Evolutionary conservation across 2,329 filamentous ascomycete species (phyloP).

Genomic region (Fusarium phyllophilum): DNA sequence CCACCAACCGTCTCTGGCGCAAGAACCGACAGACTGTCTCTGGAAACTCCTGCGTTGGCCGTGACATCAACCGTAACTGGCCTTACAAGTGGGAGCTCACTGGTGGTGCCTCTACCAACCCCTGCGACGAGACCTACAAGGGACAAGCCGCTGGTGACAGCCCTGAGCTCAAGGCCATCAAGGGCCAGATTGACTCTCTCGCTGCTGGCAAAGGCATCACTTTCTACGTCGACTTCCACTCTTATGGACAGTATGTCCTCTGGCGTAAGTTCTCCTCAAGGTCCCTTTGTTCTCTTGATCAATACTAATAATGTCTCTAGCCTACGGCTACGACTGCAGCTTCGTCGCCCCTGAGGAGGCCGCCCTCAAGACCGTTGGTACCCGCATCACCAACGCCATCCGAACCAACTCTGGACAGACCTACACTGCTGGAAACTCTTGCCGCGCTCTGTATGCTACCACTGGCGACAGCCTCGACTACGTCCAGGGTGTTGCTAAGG

Average conservation of each 20-base stretch:
- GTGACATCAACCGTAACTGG: conserved; percentile 71
- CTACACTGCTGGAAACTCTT: conserved; percentile 60
- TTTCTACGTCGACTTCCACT: conserved; percentile 73
- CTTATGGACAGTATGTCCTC: conserved; percentile 70
- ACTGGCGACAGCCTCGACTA: conserved; percentile 59
- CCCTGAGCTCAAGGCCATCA: conserved; percentile 62
- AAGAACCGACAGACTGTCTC: conserved; percentile 63
- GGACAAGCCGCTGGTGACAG: conserved; percentile 56
- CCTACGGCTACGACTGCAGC: conserved; percentile 42
- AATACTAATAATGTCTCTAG: conserved; percentile 59
- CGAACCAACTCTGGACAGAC: conserved; percentile 11
- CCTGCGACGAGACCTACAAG: conserved; percentile 62
- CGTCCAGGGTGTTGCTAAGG: conserved; percentile 52
- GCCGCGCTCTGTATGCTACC: conserved; percentile 69
- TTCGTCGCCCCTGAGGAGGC: conserved; percentile 25
- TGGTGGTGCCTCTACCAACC: conserved; percentile 62
- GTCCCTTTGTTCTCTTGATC: conserved; percentile 42
- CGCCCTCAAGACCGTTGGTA: conserved; percentile 18
- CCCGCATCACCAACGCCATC: conserved; percentile 19
- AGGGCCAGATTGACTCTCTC: conserved; percentile 43
- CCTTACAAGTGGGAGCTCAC: conserved; percentile 61
- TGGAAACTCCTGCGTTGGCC: conserved; percentile 58
- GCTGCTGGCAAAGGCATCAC: conserved; percentile 57
- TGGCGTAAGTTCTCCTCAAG: conserved; percentile 63
- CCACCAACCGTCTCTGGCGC: conserved; percentile 67